phyloP scores from a whole-genome alignment of 768 basidiomycete genomes.

The Lentinula edodes region DNA sequence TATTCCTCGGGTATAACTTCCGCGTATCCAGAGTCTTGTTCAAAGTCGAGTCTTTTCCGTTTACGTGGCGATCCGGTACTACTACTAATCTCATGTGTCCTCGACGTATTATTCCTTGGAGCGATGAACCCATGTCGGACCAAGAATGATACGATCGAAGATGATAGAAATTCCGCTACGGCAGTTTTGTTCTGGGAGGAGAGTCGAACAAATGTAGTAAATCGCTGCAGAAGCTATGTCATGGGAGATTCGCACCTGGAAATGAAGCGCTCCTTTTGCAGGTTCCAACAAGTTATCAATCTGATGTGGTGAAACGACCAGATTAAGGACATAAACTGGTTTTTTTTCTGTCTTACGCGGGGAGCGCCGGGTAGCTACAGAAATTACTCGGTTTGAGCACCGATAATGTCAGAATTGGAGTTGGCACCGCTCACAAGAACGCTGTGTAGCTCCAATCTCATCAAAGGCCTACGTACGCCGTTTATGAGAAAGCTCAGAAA shows the following conservation, averaged over 20 bases:
- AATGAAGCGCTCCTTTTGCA: constrained; percentile 59
- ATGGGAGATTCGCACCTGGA: constrained; percentile 45
- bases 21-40: constrained; percentile 30
- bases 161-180: constrained; percentile 51
- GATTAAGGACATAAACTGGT: constrained; percentile 79
- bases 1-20: constrained; percentile 15
- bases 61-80: constrained; percentile 39
- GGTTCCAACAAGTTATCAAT: constrained; percentile 82
- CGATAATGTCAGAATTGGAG: not conserved
- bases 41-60: constrained; percentile 36
- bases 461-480: constrained; percentile 52
- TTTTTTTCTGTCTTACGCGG: constrained; percentile 75
- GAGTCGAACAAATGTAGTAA: not conserved
- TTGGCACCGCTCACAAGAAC: constrained; percentile 24
- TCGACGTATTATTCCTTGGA: not conserved
- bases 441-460: constrained; percentile 49
- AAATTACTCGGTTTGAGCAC: not conserved
- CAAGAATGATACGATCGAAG: constrained; percentile 59
- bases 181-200: constrained; percentile 48
- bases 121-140: constrained; percentile 51
- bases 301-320: constrained; percentile 57
- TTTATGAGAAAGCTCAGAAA: not conserved
- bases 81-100: constrained; percentile 11
- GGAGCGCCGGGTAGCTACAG: constrained; percentile 56
- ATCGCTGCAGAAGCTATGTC: not conserved